Conservation (phyloP, 1,284 basidiomycete species). For the Tilletia caries region DNA sequence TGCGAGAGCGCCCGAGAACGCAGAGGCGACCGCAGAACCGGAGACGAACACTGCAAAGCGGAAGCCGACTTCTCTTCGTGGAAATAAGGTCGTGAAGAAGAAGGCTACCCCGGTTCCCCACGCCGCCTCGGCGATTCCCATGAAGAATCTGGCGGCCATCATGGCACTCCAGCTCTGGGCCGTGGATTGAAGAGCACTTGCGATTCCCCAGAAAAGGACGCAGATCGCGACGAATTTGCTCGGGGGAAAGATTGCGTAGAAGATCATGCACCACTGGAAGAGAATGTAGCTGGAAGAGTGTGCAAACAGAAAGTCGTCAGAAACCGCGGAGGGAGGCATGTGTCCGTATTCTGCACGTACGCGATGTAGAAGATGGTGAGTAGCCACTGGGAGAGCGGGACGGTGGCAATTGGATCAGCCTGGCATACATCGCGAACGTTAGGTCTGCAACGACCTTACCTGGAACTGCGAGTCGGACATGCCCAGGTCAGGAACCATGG, state of each 20-base stretch:
- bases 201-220: constrained; percentile 40
- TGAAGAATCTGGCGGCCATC: constrained; percentile 40
- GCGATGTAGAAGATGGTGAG: constrained; percentile 43
- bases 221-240: constrained; percentile 33
- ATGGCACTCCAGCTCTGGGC: constrained; percentile 38
- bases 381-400: constrained; percentile 39
- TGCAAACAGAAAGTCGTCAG: not conserved
- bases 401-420: no score
- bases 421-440: no score
- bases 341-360: constrained; percentile 45
- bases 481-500: constrained; percentile 32
- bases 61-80: constrained; percentile 42
- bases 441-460: no score
- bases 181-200: constrained; percentile 36
- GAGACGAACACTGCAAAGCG: constrained; percentile 38
- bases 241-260: constrained; percentile 41
- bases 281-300: no score
- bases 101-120: constrained; percentile 43
- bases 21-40: constrained; percentile 24
- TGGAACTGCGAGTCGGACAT: constrained; percentile 35
- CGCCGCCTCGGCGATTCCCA: constrained; percentile 43
- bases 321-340: constrained; percentile 24
- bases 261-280: constrained; percentile 26
- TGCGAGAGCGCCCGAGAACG: constrained; percentile 41
- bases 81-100: constrained; percentile 47